Evolutionary conservation across 495 filamentous ascomycete genomes (phyloP).

Genomic region (Aspergillus hancockii): DNA sequence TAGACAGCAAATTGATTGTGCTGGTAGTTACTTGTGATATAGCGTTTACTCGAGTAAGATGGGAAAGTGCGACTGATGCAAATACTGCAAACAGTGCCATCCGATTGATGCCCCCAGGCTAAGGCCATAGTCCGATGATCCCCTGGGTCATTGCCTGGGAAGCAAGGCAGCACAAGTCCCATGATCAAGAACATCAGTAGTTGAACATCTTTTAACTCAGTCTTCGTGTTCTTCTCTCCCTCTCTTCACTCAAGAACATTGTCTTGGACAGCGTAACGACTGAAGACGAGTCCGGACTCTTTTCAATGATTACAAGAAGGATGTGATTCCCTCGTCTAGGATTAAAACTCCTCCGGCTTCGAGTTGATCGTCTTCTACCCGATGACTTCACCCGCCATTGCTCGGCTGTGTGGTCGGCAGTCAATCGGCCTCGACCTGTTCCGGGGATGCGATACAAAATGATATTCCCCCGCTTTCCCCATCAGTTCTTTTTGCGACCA

Average conservation of each 20-base stretch:
- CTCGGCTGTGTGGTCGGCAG: conserved; percentile 16
- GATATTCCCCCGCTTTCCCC: not conserved
- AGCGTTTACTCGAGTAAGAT: no score
- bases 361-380: not conserved
- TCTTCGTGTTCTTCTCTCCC: not conserved
- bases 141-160: no score
- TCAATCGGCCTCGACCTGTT: conserved; percentile 8
- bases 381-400: conserved; percentile 13
- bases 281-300: not conserved
- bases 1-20: no score
- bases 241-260: not conserved
- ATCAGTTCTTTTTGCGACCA: not conserved
- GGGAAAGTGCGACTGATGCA: no score
- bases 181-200: no score
- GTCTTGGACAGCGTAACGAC: not conserved
- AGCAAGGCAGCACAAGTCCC: no score
- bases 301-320: not conserved
- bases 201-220: no score
- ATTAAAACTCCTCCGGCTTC: not conserved
- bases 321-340: not conserved
- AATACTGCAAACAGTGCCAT: no score
- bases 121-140: no score
- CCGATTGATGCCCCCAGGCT: no score
- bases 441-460: conserved; percentile 1
- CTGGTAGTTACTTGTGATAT: no score